phyloP scores from a whole-genome alignment of 2,329 filamentous ascomycete genomes.

The Aspergillus luchuensis region DNA sequence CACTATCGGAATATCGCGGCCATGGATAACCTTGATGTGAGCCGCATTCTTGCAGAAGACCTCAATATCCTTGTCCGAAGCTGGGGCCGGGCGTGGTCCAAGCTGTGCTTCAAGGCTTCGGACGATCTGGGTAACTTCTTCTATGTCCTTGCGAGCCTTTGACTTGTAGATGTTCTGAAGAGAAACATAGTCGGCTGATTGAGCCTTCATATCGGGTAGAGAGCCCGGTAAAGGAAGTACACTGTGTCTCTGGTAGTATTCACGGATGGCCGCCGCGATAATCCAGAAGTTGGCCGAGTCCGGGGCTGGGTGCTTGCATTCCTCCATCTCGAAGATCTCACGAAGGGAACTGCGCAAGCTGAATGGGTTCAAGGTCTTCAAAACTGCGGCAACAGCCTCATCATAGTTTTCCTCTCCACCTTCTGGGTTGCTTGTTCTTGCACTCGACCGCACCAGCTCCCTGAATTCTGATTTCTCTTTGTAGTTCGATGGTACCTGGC shows the following conservation, averaged over 20 bases:
- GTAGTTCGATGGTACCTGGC: slow-evolving; percentile 70
- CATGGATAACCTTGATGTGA: slow-evolving; percentile 84
- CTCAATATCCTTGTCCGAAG: slow-evolving; percentile 76
- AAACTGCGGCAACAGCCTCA: slow-evolving; percentile 81
- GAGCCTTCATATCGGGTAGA: slow-evolving; percentile 96
- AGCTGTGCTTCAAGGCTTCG: slow-evolving; percentile 56
- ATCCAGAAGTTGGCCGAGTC: slow-evolving; percentile 77
- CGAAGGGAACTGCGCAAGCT: slow-evolving; percentile 69
- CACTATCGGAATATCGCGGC: slow-evolving; percentile 57
- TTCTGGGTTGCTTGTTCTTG: slow-evolving; percentile 73
- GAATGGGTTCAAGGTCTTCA: slow-evolving; percentile 77
- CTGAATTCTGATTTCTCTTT: slow-evolving; percentile 85
- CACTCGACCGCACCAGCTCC: slow-evolving; percentile 65
- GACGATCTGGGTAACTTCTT: slow-evolving; percentile 70
- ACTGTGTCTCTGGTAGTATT: slow-evolving; percentile 73
- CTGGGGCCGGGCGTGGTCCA: slow-evolving; percentile 47
- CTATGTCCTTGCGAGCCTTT: slow-evolving; percentile 77
- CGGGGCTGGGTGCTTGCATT: slow-evolving; percentile 51
- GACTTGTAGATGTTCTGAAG: slow-evolving; percentile 91
- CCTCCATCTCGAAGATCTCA: slow-evolving; percentile 75
- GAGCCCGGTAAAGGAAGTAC: slow-evolving; percentile 81
- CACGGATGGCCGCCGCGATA: slow-evolving; percentile 75
- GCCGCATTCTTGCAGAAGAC: slow-evolving; percentile 94
- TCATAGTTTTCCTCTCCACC: slow-evolving; percentile 97
- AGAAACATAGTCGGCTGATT: slow-evolving; percentile 83